Percentiles rank a stretch among this genome's conserved stretches.
These are phyloP conservation scores for Aspergillus neoniger DNA, from an alignment of 2,329 filamentous ascomycete genomes.

Conservation along the genomic window DNA sequence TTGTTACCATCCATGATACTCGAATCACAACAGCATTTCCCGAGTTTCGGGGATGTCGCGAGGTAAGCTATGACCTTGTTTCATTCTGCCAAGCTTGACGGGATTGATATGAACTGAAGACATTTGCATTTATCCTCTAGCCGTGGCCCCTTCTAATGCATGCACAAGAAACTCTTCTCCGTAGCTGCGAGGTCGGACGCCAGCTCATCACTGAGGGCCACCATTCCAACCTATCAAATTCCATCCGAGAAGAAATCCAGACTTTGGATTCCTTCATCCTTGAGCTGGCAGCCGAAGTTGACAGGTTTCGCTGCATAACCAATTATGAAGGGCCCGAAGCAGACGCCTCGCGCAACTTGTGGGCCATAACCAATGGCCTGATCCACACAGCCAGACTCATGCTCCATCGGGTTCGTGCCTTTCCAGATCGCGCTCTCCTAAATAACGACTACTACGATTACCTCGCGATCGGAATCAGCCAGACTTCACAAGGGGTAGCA, in stretches of 20 bases:
- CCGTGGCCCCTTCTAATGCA: slow-evolving; percentile 19
- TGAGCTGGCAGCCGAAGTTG: slow-evolving; percentile 16
- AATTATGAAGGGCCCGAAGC: slow-evolving; percentile 21
- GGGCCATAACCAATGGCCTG: not conserved
- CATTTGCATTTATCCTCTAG: not conserved
- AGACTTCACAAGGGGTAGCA: too few relatives aligned
- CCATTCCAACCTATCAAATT: not conserved
- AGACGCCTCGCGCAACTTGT: slow-evolving; percentile 16
- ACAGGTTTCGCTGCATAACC: slow-evolving; percentile 16
- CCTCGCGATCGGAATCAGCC: too few relatives aligned
- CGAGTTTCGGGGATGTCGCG: slow-evolving; percentile 18
- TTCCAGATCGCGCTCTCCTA: not conserved
- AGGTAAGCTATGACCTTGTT: slow-evolving; percentile 3
- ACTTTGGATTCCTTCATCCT: slow-evolving; percentile 17
- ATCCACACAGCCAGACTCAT: slow-evolving; percentile 1
- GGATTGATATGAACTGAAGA: too few relatives aligned
- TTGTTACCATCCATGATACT: slow-evolving; percentile 21
- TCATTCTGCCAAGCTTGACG: not conserved
- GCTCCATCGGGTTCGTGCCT: not conserved
- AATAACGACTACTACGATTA: too few relatives aligned
- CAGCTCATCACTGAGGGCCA: slow-evolving; percentile 12
- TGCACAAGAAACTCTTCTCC: slow-evolving; percentile 21
- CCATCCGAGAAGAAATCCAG: slow-evolving; percentile 16
- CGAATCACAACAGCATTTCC: slow-evolving; percentile 29
- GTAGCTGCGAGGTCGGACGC: slow-evolving; percentile 4